These are phyloP conservation scores for Apiospora malaysiana DNA, from an alignment of 2,329 filamentous ascomycete genomes.

Conservation along the genomic window DNA sequence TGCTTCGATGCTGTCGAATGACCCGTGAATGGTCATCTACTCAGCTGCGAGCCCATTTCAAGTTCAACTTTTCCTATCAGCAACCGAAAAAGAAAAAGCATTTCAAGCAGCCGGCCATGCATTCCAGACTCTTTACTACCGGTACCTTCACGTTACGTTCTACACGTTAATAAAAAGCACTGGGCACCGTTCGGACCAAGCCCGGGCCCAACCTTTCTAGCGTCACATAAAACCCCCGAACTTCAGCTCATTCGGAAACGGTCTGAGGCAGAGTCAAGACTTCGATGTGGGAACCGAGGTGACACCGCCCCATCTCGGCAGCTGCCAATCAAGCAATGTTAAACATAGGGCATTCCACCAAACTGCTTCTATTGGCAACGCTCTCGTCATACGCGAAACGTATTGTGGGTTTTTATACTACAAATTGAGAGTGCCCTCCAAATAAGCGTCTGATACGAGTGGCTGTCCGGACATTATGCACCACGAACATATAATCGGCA, in stretches of 20 bases:
- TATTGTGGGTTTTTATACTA: neutral
- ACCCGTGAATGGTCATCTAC: neutral
- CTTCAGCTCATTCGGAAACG: constrained; percentile 12
- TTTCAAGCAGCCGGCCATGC: neutral
- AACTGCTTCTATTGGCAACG: neutral
- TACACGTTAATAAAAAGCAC: neutral
- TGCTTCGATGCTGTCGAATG: constrained; percentile 1
- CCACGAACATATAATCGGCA: neutral
- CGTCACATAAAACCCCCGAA: constrained; percentile 2
- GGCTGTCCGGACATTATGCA: neutral
- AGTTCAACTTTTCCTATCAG: neutral
- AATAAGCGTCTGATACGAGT: constrained; percentile 1
- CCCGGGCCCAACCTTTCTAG: neutral
- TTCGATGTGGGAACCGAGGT: constrained; percentile 5
- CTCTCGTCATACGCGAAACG: neutral
- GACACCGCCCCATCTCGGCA: constrained; percentile 12
- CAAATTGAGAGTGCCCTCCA: neutral
- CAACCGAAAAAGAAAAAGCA: neutral
- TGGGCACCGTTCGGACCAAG: neutral
- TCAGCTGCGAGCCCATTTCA: neutral
- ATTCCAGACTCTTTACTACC: neutral
- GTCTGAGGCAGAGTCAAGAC: constrained; percentile 14
- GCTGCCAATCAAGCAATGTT: neutral
- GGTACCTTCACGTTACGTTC: neutral
- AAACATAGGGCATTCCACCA: neutral